These are phyloP conservation scores for Artemisia annua DNA, from an alignment of 129 eudicot genomes.

Conservation along the genomic window DNA sequence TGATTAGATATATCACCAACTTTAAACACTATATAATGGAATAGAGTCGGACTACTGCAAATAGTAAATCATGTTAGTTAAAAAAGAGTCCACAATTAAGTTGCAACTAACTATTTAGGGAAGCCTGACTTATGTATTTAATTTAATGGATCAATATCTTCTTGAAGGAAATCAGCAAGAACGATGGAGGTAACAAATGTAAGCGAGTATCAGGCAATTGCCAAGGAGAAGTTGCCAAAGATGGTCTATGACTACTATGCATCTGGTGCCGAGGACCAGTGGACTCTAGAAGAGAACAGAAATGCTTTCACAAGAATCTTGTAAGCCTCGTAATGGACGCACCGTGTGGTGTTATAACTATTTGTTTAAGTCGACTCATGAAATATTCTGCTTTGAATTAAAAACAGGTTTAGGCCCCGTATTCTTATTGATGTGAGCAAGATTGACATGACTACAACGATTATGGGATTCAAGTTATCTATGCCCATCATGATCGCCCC, in stretches of 20 bases:
- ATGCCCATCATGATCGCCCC: conserved; percentile 94
- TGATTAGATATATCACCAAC: no score
- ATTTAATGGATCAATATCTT: neutral
- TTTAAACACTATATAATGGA: neutral
- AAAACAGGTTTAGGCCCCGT: conserved; percentile 73
- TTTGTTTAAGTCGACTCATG: neutral
- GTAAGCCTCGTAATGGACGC: conserved; percentile 33
- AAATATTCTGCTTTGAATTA: neutral
- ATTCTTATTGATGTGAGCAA: conserved; percentile 78
- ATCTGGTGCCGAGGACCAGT: conserved; percentile 84
- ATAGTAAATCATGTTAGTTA: neutral
- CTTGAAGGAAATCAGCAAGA: conserved; percentile 13
- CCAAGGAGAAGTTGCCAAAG: conserved; percentile 82
- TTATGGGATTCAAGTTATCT: conserved; percentile 74
- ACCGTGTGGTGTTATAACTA: neutral
- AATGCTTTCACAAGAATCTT: conserved; percentile 76
- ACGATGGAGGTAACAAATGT: conserved; percentile 68
- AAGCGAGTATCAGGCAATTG: conserved; percentile 68
- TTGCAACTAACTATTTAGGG: neutral
- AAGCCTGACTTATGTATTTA: neutral
- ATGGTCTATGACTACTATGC: conserved; percentile 83
- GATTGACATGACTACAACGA: conserved; percentile 66
- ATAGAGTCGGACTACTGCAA: neutral
- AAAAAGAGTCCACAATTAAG: no score
- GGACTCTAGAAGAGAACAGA: conserved; percentile 80